These are phyloP conservation scores for Prinsepia uniflora DNA, from an alignment of 306 rosid species.

Conservation along the genomic window DNA sequence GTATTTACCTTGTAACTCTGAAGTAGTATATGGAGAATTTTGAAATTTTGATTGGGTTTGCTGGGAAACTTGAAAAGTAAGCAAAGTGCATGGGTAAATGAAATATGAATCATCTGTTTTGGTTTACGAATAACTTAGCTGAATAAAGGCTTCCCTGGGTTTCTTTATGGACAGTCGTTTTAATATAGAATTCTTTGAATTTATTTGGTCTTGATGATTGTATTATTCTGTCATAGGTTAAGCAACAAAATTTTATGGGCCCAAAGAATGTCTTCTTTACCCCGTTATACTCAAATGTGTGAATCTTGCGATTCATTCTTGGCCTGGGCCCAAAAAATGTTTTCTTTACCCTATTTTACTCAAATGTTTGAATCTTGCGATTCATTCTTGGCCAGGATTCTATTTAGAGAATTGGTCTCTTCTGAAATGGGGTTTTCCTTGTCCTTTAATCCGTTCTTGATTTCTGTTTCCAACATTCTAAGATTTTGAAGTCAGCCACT, in stretches of 20 bases:
- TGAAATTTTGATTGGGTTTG: too few relatives aligned
- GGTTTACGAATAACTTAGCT: neutral
- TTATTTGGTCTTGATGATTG: neutral
- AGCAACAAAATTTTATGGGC: neutral
- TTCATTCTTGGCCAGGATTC: neutral
- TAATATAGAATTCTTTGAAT: neutral
- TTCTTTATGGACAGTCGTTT: neutral
- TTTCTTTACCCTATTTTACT: too few relatives aligned
- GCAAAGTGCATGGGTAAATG: too few relatives aligned
- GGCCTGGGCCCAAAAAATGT: too few relatives aligned
- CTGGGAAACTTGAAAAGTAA: too few relatives aligned
- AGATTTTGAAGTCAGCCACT: neutral
- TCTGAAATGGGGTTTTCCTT: neutral
- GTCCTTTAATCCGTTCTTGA: neutral
- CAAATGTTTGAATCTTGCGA: too few relatives aligned
- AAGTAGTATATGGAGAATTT: too few relatives aligned
- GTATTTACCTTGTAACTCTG: neutral
- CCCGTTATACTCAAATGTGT: slow-evolving; percentile 1
- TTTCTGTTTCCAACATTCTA: too few relatives aligned
- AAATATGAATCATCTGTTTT: too few relatives aligned
- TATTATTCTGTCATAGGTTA: neutral
- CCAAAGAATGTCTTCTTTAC: neutral
- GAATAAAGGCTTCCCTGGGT: neutral
- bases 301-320: too few relatives aligned
- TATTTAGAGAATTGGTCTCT: neutral